These are phyloP conservation scores for Spongospora subterranea DNA, from an alignment of 208 protist species.

Conservation along the genomic window DNA sequence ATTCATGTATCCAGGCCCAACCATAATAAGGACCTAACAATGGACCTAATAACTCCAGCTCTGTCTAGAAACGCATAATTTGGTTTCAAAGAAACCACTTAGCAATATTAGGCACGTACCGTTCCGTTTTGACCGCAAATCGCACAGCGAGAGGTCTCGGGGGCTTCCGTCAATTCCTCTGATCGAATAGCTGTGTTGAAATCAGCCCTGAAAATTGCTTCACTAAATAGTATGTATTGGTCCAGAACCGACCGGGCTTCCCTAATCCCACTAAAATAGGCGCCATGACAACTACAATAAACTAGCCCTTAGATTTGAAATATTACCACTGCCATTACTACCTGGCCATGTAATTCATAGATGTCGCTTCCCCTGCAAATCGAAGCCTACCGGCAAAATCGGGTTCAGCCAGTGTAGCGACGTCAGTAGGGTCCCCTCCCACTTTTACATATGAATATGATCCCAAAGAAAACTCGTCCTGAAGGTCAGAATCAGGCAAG, in stretches of 20 bases:
- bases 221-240: neutral
- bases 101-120: neutral
- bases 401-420: neutral
- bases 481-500: too few relatives aligned
- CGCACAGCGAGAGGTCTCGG: neutral
- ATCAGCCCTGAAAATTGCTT: too few relatives aligned
- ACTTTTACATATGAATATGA: neutral
- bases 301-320: too few relatives aligned
- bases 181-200: too few relatives aligned
- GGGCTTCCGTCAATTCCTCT: neutral
- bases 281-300: neutral
- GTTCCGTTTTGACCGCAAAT: neutral
- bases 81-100: neutral
- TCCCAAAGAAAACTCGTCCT: neutral
- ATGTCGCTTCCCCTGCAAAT: conserved; percentile 1
- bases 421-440: neutral
- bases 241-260: neutral
- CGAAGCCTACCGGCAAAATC: neutral
- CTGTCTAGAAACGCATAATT: too few relatives aligned
- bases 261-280: neutral
- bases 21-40: neutral
- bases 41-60: too few relatives aligned
- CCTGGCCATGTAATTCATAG: neutral
- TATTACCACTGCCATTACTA: too few relatives aligned
- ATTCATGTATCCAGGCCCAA: neutral